Base-by-base conservation (phyloP, 106 monocot species). In the Cymbidium sinense region DNA sequence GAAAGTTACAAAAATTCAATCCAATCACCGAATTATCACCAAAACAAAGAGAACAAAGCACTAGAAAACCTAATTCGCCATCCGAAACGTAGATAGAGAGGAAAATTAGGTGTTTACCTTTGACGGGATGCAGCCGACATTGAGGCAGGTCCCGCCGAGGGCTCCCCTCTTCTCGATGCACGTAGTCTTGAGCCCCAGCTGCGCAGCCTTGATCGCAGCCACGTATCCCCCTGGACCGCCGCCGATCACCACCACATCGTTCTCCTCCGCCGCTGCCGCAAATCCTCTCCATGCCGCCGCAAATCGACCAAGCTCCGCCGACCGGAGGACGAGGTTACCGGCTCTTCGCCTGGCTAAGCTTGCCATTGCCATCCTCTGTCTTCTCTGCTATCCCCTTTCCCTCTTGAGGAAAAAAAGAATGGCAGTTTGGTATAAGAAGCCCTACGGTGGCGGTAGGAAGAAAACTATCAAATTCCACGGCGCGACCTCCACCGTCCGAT, bases 121-220 rank as follows among this genome's bases (percentile, higher is more conserved):
- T 36, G 91, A 91, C n/a, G 91, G 91, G 78, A 91, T 91, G 79
- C 91, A 91, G 0, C 91, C 91, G 35, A 91, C 91, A 76, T 91
- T 91, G 34, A 91, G 88, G 77, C 91, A 91, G 71, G 91, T 91
- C 3, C 91, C 91, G 4, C 91, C 91, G 21, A 91, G 88, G 25
- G 88, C 10, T 13, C 91, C 91, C 33, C 91, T 69, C 81, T 91
- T 91, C 81, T 91, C 91, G 80, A 91, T 91, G 81, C 91, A 91
- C 2, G 91, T 91, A 51, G 91, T 91, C 82, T 91, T 91, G 34
- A 91, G 84, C 74, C 91, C 91, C 21, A 91, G 70, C 86, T 91
- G 91, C 28, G 91, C 84, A 18, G 91, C 91, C 84, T 91, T 91
- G 83, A 91, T 91, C 43, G 91, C 91, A 35, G 91, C 91, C 65